A percentile compares a stretch with the other conserved stretches of the same genome.
phyloP scores from a whole-genome alignment of 1,284 basidiomycete genomes.

The Phlebopus sp. region DNA sequence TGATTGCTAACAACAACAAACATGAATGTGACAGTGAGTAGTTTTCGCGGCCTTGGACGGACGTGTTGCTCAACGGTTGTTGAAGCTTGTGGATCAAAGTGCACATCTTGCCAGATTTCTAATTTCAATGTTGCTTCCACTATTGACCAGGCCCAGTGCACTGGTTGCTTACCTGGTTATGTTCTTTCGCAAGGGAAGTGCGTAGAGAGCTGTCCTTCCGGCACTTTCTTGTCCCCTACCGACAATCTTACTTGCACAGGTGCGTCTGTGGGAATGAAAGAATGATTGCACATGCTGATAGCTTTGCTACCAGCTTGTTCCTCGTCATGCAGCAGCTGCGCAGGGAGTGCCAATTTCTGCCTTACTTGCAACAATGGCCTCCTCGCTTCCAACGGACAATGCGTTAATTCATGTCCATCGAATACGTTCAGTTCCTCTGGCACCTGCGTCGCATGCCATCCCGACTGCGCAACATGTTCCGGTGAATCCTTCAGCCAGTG shows the following conservation, averaged over 20 bases:
- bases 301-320: conserved; percentile 55
- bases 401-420: conserved; percentile 69
- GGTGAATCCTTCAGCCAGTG: conserved; percentile 74
- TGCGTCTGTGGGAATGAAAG: conserved; percentile 32
- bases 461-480: conserved; percentile 77
- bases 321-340: conserved; percentile 69
- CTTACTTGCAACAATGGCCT: conserved; percentile 63
- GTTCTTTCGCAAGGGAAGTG: conserved; percentile 70
- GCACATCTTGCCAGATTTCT: conserved; percentile 70
- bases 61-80: neutral
- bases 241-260: conserved; percentile 70
- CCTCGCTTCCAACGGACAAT: conserved; percentile 67
- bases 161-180: conserved; percentile 71
- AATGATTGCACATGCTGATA: conserved; percentile 19
- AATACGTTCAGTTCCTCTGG: conserved; percentile 64
- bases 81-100: conserved; percentile 73
- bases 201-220: conserved; percentile 63
- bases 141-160: conserved; percentile 65
- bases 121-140: conserved; percentile 68
- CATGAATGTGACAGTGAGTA: conserved; percentile 73
- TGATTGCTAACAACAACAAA: conserved; percentile 81
- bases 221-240: conserved; percentile 66
- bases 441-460: conserved; percentile 70
- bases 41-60: conserved; percentile 1
- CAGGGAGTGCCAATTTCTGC: conserved; percentile 64